Percentiles rank a stretch among this genome's conserved stretches.
Conservation (phyloP, 2,329 filamentous ascomycete species). For the Didymosphaeria variabile region DNA sequence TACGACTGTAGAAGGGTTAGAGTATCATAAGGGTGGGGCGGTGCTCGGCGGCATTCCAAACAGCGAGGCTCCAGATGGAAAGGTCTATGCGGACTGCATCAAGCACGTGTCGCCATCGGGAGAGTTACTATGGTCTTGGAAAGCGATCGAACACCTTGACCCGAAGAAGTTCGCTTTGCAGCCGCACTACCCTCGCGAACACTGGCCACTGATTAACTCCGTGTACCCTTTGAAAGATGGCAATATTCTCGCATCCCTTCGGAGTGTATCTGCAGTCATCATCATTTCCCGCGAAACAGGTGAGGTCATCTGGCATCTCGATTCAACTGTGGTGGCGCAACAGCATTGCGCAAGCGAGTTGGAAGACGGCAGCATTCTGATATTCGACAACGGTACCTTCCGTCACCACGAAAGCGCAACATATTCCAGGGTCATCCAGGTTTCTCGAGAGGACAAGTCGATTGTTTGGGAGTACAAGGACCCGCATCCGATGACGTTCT, state of each 20-base stretch:
- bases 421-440: slow-evolving; percentile 55
- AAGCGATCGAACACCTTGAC: slow-evolving; percentile 53
- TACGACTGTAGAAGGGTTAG: slow-evolving; percentile 54
- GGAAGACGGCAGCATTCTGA: slow-evolving; percentile 53
- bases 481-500: slow-evolving; percentile 51
- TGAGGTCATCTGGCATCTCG: slow-evolving; percentile 55
- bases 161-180: slow-evolving; percentile 52
- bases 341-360: slow-evolving; percentile 58
- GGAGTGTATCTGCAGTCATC: slow-evolving; percentile 54
- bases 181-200: slow-evolving; percentile 52
- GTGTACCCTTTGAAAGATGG: slow-evolving; percentile 52
- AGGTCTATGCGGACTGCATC: slow-evolving; percentile 55
- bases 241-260: slow-evolving; percentile 55
- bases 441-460: slow-evolving; percentile 50
- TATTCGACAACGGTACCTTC: slow-evolving; percentile 59
- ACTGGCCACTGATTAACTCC: slow-evolving; percentile 59
- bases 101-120: slow-evolving; percentile 53
- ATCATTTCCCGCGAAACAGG: slow-evolving; percentile 54
- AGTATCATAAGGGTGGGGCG: slow-evolving; percentile 44
- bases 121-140: slow-evolving; percentile 56
- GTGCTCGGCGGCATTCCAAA: slow-evolving; percentile 54
- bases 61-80: slow-evolving; percentile 51
- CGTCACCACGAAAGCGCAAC: slow-evolving; percentile 52
- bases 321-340: slow-evolving; percentile 53
- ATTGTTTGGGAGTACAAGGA: slow-evolving; percentile 58